Conservation (phyloP, 1,284 basidiomycete species). For the Rhodotorula sp. region DNA sequence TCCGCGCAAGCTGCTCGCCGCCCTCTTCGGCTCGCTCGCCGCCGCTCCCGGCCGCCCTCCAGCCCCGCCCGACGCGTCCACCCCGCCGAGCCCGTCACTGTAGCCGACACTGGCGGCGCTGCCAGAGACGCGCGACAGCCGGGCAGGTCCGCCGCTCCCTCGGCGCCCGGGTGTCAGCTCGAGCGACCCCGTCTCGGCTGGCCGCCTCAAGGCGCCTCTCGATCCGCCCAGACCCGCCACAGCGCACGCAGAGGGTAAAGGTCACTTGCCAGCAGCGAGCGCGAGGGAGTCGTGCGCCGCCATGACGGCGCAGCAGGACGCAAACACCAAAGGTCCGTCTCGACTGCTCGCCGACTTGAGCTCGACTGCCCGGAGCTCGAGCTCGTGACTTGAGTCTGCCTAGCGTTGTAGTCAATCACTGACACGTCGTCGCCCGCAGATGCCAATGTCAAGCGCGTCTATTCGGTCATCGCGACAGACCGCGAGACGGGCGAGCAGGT, state of each 20-base stretch:
- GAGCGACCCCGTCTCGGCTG: too few relatives aligned
- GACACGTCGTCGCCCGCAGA: not conserved
- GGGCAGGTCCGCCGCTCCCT: not conserved
- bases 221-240: too few relatives aligned
- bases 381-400: not conserved
- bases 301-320: too few relatives aligned
- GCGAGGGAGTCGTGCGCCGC: too few relatives aligned
- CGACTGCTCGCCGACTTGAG: too few relatives aligned
- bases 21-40: slow-evolving; percentile 6
- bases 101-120: not conserved
- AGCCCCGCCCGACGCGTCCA: not conserved
- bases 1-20: not conserved
- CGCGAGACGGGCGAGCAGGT: slow-evolving; percentile 8
- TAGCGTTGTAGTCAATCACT: too few relatives aligned
- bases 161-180: too few relatives aligned
- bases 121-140: not conserved
- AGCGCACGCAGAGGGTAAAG: too few relatives aligned
- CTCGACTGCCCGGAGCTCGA: not conserved
- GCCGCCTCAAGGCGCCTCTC: too few relatives aligned
- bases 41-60: not conserved
- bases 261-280: too few relatives aligned
- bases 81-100: not conserved
- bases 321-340: too few relatives aligned
- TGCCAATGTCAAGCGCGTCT: not conserved
- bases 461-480: slow-evolving; percentile 9